These are phyloP conservation scores for Aspergillus diversus DNA, from an alignment of 495 filamentous ascomycete genomes.

Conservation along the genomic window DNA sequence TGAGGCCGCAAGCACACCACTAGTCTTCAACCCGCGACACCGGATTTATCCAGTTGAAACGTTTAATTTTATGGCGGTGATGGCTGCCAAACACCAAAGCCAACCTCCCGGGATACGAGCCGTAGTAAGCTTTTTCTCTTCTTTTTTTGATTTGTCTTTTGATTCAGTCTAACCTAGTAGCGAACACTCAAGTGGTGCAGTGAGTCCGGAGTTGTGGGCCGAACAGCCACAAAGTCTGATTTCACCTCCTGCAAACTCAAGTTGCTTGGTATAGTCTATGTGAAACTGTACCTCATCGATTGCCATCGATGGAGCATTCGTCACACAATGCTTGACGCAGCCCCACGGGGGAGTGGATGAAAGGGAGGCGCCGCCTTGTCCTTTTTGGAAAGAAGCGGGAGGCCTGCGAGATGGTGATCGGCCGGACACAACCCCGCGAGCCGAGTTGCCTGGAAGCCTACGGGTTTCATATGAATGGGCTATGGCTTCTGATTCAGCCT, in stretches of 20 bases:
- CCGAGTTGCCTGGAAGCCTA: background rate
- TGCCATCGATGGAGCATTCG: background rate
- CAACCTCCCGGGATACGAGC: background rate
- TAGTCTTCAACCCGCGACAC: background rate
- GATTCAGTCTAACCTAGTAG: background rate
- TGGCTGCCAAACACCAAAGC: background rate
- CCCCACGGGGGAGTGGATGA: background rate
- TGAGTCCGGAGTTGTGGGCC: background rate
- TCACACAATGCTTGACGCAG: background rate
- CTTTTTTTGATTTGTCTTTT: background rate
- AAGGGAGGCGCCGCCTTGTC: background rate
- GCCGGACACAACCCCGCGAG: background rate
- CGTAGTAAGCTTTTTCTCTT: background rate
- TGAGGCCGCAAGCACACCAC: background rate
- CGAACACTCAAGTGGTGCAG: background rate
- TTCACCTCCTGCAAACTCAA: background rate
- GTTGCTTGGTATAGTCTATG: background rate
- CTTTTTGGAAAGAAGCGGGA: background rate
- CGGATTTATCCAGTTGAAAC: background rate
- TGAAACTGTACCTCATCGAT: background rate
- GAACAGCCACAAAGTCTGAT: background rate
- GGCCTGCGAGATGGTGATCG: background rate
- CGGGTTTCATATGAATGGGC: background rate
- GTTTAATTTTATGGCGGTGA: background rate
- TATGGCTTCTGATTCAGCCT: slow-evolving; percentile 12